Conservation (phyloP, 257 asterid genomes). For the Scutellaria galericulata region DNA sequence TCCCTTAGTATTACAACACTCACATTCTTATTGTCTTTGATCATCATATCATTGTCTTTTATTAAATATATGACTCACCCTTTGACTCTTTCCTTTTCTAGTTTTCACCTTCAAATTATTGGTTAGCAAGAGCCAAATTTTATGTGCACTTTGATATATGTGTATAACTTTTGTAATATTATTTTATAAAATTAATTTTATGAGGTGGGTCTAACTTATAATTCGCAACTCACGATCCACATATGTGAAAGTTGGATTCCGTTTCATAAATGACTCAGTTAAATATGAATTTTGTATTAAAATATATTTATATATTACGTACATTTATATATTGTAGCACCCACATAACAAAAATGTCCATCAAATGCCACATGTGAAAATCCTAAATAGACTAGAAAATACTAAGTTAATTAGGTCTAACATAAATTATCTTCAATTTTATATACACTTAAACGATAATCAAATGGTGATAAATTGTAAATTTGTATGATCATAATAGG, state of each 20-base stretch:
- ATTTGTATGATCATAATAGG: not conserved
- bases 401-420: not conserved
- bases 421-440: not conserved
- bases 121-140: not conserved
- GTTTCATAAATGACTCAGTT: too few species aligned
- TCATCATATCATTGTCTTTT: constrained; percentile 37
- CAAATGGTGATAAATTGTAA: not conserved
- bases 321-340: not conserved
- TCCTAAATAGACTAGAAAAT: not conserved
- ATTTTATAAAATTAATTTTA: too few species aligned
- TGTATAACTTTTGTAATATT: too few species aligned
- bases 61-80: not conserved
- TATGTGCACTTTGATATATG: too few species aligned
- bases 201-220: too few species aligned
- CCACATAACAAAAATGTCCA: constrained; percentile 13
- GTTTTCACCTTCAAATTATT: constrained; percentile 16
- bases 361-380: not conserved
- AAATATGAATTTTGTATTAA: too few species aligned
- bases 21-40: constrained; percentile 42
- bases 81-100: constrained; percentile 30
- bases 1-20: constrained; percentile 33
- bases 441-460: not conserved
- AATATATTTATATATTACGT: too few species aligned
- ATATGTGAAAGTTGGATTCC: too few species aligned
- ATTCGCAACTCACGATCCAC: too few species aligned